Evolutionary conservation across 2,329 filamentous ascomycete species (phyloP), one percentile per base, ranked within the genome.

Genomic region (Diaporthe sp.): DNA sequence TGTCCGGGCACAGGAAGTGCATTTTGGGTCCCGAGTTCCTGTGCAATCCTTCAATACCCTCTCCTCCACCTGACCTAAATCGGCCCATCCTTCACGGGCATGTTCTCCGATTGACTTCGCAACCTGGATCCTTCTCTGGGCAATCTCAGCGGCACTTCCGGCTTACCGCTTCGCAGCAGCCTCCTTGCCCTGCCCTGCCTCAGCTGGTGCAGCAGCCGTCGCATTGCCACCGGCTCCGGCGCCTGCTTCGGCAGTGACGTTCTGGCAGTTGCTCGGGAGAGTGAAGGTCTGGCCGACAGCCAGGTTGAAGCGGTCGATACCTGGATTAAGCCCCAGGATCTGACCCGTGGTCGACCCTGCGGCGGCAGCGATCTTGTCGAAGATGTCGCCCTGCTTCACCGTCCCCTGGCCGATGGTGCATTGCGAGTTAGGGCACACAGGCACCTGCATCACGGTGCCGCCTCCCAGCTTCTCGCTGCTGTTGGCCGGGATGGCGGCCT

Each of bases 261-360:
- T 74, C 62, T 71, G 62, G 72, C 72, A 74, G 37, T 74, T 61
- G 31, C 62, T 71, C 53, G 62, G 62, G 34, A 74, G 62, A 17
- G 72, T 74, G 31, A 71, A 74, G 22, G 62, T 61, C 72, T 74
- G 72, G 15, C 62, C 72, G 25, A 71, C 44, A n/a, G 42, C 51
- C 9, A 74, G 53, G 44, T 53, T 71, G 8, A 60, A 8, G 22
- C 62, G 51, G 53, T 74, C 72, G 17, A 74, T 71, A 10, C 53
- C 62, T 2, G 72, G 72, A 44, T 74, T 74, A n/a, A 74, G 53
- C 3, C 42, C 72, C 10, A 74, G 42, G 25, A 74, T 70, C 55
- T 74, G 72, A 15, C 72, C 72, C 3, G 72, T 71, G 13, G 72
- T 74, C n/a, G 72, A 74, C 12, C 62, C 62, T 1, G 62, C 62